A percentile compares a stretch with the other conserved stretches of the same genome.
These are phyloP conservation scores for Echria macrotheca DNA, from an alignment of 495 filamentous ascomycete species.

Conservation along the genomic window DNA sequence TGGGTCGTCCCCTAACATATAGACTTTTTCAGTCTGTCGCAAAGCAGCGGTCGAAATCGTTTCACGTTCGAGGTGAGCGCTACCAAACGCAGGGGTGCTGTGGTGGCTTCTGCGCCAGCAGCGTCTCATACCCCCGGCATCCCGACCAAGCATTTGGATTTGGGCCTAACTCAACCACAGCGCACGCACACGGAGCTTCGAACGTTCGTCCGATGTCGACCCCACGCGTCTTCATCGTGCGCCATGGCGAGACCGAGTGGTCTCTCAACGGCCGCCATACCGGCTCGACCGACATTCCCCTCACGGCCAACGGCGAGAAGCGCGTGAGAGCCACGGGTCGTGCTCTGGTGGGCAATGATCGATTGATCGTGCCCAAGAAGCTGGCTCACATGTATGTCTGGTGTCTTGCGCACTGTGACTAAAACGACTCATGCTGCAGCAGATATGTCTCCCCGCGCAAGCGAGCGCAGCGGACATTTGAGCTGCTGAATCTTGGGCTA, in stretches of 20 bases:
- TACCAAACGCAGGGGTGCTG: not conserved
- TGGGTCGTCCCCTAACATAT: no score
- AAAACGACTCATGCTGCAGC: not conserved
- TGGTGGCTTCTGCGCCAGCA: not conserved
- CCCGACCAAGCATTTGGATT: not conserved
- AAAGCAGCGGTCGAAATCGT: no score
- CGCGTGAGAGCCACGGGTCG: conserved; percentile 74
- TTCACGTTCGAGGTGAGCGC: not conserved
- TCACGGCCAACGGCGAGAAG: conserved; percentile 83
- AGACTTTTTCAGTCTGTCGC: no score
- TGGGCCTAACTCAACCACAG: not conserved
- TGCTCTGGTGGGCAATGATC: conserved; percentile 76
- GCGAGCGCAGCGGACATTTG: conserved; percentile 81
- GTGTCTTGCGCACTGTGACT: conserved; percentile 2
- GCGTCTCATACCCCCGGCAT: conserved; percentile 1
- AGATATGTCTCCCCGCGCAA: conserved; percentile 81
- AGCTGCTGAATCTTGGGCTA: conserved; percentile 64
- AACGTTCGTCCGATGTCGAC: conserved; percentile 37
- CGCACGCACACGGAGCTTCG: not conserved
- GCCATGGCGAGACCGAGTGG: conserved; percentile 96
- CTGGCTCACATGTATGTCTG: conserved; percentile 63
- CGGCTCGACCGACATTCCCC: conserved; percentile 74
- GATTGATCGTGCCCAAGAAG: conserved; percentile 78
- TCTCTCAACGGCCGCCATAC: conserved; percentile 91
- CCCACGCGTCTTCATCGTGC: conserved; percentile 85